These are phyloP conservation scores for Lignosus rhinocerotis DNA, from an alignment of 1,284 basidiomycete genomes.

Conservation along the genomic window DNA sequence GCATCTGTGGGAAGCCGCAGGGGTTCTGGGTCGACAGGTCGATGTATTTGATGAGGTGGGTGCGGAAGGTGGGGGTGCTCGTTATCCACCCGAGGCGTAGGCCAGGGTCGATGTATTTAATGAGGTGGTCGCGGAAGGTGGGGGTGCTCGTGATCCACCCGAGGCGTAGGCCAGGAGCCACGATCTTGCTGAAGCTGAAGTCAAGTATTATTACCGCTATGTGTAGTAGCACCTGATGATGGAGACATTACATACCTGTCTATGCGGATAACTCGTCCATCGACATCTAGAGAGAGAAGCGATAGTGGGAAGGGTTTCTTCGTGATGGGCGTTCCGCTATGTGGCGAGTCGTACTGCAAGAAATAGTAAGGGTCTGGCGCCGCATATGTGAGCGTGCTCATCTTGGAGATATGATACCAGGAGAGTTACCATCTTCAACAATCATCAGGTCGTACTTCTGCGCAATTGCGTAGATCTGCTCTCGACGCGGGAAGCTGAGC, in stretches of 20 bases:
- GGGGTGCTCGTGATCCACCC: slow-evolving; percentile 44
- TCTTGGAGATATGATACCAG: neutral
- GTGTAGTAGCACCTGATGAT: neutral
- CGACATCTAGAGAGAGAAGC: slow-evolving; percentile 43
- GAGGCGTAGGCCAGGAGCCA: slow-evolving; percentile 44
- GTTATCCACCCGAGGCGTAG: slow-evolving; percentile 46
- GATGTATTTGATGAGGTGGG: slow-evolving; percentile 33
- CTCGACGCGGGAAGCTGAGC: slow-evolving; percentile 36
- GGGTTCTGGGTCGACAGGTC: slow-evolving; percentile 45
- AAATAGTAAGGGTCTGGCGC: slow-evolving; percentile 38
- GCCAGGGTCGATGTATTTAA: slow-evolving; percentile 37
- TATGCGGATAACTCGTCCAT: slow-evolving; percentile 44
- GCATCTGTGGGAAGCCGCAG: slow-evolving; percentile 42
- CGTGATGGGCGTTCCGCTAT: neutral
- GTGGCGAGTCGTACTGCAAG: slow-evolving; percentile 29
- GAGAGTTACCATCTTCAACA: slow-evolving; percentile 36
- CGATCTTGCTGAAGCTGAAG: slow-evolving; percentile 38
- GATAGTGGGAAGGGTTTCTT: slow-evolving; percentile 28
- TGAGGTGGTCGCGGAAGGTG: slow-evolving; percentile 36
- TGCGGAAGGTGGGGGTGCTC: slow-evolving; percentile 36
- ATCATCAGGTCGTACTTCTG: slow-evolving; percentile 44
- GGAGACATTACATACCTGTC: slow-evolving; percentile 26
- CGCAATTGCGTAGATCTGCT: slow-evolving; percentile 41
- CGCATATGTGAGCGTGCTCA: neutral
- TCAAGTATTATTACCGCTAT: neutral